Percentiles rank a stretch among this genome's conserved stretches.
These are phyloP conservation scores for Fragilaria crotonensis DNA, from an alignment of 108 stramenopile genomes.

Conservation along the genomic window DNA sequence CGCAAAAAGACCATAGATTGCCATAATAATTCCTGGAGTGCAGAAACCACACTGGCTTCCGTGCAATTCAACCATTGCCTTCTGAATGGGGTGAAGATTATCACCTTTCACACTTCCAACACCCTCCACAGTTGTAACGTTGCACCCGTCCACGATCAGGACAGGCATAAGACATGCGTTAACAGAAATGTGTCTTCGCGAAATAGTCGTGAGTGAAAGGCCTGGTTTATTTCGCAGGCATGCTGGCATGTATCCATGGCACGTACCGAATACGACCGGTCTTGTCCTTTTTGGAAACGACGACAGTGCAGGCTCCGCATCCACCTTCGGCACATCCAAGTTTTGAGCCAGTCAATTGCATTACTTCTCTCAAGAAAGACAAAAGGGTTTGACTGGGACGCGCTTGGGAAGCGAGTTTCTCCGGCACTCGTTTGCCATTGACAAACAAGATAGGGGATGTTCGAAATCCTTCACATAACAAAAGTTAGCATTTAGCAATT, in stretches of 20 bases:
- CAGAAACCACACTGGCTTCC: constrained; percentile 96
- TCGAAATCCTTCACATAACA: constrained; percentile 45
- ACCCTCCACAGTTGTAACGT: constrained; percentile 91
- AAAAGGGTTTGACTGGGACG: constrained; percentile 70
- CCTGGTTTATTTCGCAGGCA: neutral
- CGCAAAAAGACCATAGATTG: constrained; percentile 81
- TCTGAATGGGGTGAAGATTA: constrained; percentile 87
- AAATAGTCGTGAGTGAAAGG: neutral
- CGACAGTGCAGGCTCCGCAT: constrained; percentile 93
- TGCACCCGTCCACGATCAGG: constrained; percentile 76
- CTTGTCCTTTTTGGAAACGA: constrained; percentile 40
- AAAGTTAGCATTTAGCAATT: neutral
- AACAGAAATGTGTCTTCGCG: constrained; percentile 47
- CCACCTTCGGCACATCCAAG: constrained; percentile 88
- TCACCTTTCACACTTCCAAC: constrained; percentile 64
- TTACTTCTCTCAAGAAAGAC: constrained; percentile 52
- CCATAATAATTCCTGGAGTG: constrained; percentile 93
- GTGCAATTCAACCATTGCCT: constrained; percentile 88
- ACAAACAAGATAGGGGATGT: constrained; percentile 65
- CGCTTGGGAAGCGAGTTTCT: constrained; percentile 35
- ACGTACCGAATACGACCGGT: neutral
- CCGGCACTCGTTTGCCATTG: constrained; percentile 55
- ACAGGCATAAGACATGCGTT: constrained; percentile 92
- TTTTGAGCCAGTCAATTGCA: constrained; percentile 75
- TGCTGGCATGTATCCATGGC: neutral